Base-by-base conservation (phyloP, 176 grass and related monocot genomes). In the Ampelocalamus luodianensis region DNA sequence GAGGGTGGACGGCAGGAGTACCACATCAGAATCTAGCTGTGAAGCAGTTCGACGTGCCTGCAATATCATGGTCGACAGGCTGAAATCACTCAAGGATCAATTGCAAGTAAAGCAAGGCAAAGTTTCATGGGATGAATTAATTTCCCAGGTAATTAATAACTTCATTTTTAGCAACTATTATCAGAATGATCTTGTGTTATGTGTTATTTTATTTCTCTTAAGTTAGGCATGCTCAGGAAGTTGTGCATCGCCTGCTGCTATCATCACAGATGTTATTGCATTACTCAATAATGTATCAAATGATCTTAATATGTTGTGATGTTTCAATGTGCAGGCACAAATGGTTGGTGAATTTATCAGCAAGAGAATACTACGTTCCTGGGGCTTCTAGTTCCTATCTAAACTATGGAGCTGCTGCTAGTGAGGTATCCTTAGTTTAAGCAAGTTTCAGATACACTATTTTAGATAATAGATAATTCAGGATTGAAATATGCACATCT, bases 21-120 rank as follows among this genome's bases (percentile, higher is more conserved):
- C 96, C 69, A 98, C 96, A 71, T 98, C 96, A 74, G 96, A 98
- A 84, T 87, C 80, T 85, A 95, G 93, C 50, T 98, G 96, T 65
- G 93, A 91, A 80, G 96, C 93, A 75, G 89, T 95, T 90, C 88
- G 80, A 63, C 80, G 27, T 46, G 87, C 87, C 66, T 95, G 96
- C 82, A 88, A 83, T 89, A 76, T 92, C 82, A 85, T 98, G 65
- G 85, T 95, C 11, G 65, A 93, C 60, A 95, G 96, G 78, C 65
- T 98, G 42, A 92, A 92, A 65, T 44, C 91, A 82, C 45, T 98
- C 49, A 97, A 95, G 87, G 87, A 97, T 61, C 77, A 81, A 67
- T 87, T 93, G 83, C 82, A 95, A 82, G 80, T 81, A 77, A 84
- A 93, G 74, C 79, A 87, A 43, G 63, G 77, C 20, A 87, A 79